Percentiles rank a stretch among this genome's conserved stretches.
Evolutionary conservation across 2,329 filamentous ascomycete species (phyloP).

Genomic region (Fusarium sulawesiense): DNA sequence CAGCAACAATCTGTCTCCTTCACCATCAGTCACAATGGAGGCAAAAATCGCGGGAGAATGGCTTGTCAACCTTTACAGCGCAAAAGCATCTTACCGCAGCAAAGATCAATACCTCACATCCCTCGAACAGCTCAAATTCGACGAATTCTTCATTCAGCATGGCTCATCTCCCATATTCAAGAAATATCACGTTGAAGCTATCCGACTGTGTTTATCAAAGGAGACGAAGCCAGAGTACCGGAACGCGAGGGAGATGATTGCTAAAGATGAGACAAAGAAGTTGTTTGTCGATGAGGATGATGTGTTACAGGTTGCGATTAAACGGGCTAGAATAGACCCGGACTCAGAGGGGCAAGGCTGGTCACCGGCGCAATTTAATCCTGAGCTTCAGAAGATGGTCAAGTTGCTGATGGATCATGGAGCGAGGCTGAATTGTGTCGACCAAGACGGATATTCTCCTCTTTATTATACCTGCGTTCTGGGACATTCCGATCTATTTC

Average conservation of each 20-base stretch:
- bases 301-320: slow-evolving; percentile 11
- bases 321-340: not conserved
- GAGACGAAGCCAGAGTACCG: not conserved
- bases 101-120: not conserved
- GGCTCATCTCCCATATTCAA: not conserved
- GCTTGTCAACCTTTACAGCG: slow-evolving; percentile 12
- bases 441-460: slow-evolving; percentile 10
- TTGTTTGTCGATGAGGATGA: slow-evolving; percentile 4
- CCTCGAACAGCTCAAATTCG: slow-evolving; percentile 12
- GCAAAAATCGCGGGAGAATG: slow-evolving; percentile 10
- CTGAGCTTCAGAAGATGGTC: slow-evolving; percentile 9
- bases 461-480: slow-evolving; percentile 13
- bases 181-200: not conserved
- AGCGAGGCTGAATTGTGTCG: not conserved
- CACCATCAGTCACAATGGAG: not conserved
- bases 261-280: not conserved
- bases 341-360: not conserved
- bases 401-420: slow-evolving; percentile 17
- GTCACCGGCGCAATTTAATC: not conserved
- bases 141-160: slow-evolving; percentile 17
- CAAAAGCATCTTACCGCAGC: accelerated
- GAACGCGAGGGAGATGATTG: not conserved
- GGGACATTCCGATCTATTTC: slow-evolving; percentile 11
- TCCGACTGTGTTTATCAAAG: not conserved
- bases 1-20: not conserved